Evolutionary conservation across 371 early-diverging fungal genomes (phyloP), one percentile per base, ranked within the genome.

Genomic region (Rhizopus microsporus): DNA sequence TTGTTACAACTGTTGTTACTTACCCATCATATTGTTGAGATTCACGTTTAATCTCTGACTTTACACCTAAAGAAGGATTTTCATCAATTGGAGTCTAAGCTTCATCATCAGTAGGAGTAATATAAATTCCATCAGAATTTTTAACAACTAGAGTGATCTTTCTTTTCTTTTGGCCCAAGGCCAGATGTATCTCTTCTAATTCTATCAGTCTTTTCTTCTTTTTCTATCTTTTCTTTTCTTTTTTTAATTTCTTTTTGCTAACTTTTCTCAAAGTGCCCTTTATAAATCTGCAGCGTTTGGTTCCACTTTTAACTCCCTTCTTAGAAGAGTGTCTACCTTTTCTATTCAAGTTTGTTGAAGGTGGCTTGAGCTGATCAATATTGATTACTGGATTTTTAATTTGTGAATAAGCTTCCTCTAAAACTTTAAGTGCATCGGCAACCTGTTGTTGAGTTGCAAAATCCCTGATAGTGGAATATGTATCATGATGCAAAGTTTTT

Each of bases 381-480:
- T 54, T 35, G 23, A 54, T 37, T 46, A 3, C 46, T 6, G 55
- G 46, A 23, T 54, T 46, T 8, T 12, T 15, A n/a, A 54, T 54
- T 12, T 33, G 6, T 4, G 5, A 5, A 40, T 54, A 7, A 43
- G 44, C 44, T 23, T 54, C 17, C 38, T 54, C 33, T 15, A 54
- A 33, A 1, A 43, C 44, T 29, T 32, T 30, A 15, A 54, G 13
- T 31, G 54, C 54, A 44, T 43, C 33, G 12, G 44, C 7, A 13
- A 54, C 8, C 40, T 54, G 30, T 44, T 54, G 44, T 33, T 54
- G 44, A 31, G 54, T 52, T 15, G 51, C 10, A 35, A n/a, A 50
- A 13, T 50, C 16, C 5, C 29, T 51, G 23, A 16, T 33, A 10
- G 39, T n/a, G 34, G 4, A 9, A 39, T 51, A 39, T 8, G 16